A percentile compares a stretch with the other conserved stretches of the same genome.
These are phyloP conservation scores for Globisporangium uncinulatum DNA, from an alignment of 352 stramenopile genomes.

Conservation along the genomic window DNA sequence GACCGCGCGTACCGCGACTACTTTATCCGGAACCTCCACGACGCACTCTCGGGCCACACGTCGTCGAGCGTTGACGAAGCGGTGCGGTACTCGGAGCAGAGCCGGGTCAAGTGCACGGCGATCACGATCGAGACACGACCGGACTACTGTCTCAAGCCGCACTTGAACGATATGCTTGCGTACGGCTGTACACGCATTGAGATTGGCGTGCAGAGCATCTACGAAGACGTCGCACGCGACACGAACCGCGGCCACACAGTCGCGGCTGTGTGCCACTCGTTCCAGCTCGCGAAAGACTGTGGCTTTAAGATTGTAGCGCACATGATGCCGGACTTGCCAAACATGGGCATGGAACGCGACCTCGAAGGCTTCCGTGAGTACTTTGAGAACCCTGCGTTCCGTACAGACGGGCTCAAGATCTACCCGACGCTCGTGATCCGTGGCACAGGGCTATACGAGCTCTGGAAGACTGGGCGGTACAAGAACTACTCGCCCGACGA, in stretches of 20 bases:
- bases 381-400: constrained; percentile 95
- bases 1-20: constrained; percentile 94
- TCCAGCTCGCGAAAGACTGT: constrained; percentile 90
- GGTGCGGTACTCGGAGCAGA: constrained; percentile 92
- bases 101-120: constrained; percentile 74
- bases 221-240: constrained; percentile 91
- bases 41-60: constrained; percentile 92
- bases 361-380: constrained; percentile 94
- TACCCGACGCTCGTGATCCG: constrained; percentile 97
- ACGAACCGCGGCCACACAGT: constrained; percentile 95
- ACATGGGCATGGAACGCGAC: constrained; percentile 96
- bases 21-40: constrained; percentile 96
- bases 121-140: constrained; percentile 98
- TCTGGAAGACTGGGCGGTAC: constrained; percentile 97
- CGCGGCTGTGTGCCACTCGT: constrained; percentile 77
- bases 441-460: constrained; percentile 94
- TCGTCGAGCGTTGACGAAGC: constrained; percentile 90
- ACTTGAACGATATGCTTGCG: constrained; percentile 95
- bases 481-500: constrained; percentile 78
- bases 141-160: constrained; percentile 96
- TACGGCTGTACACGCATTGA: constrained; percentile 98
- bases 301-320: constrained; percentile 98
- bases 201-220: constrained; percentile 96
- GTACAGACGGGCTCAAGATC: constrained; percentile 95
- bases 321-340: constrained; percentile 98